phyloP scores from a whole-genome alignment of 2,329 filamentous ascomycete species.

The Uncinocarpus reesii region DNA sequence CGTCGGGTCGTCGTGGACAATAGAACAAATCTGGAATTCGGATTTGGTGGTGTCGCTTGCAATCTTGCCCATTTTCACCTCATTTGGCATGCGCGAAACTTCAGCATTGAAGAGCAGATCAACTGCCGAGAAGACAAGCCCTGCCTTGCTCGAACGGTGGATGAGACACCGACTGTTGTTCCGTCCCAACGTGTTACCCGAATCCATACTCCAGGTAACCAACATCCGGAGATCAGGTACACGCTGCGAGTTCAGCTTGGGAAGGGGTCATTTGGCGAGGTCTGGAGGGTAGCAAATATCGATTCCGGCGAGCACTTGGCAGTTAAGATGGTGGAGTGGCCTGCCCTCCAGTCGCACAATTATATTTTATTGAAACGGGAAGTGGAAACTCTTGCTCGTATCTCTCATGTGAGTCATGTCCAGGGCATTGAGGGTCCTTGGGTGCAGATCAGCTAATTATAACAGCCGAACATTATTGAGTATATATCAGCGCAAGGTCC shows the following conservation, averaged over 20 bases:
- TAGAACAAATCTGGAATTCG: constrained; percentile 8
- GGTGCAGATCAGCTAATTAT: not conserved
- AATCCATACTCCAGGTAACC: not conserved
- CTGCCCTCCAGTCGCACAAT: not conserved
- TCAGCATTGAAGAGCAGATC: not conserved
- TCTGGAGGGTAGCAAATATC: constrained; percentile 11
- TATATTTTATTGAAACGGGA: constrained; percentile 2
- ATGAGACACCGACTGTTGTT: not conserved
- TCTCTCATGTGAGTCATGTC: constrained; percentile 2
- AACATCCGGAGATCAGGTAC: constrained; percentile 10
- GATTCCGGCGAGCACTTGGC: constrained; percentile 12
- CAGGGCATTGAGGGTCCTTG: not conserved
- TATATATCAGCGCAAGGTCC: not conserved
- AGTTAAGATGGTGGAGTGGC: constrained; percentile 12
- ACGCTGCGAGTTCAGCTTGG: constrained; percentile 5
- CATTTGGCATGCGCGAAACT: not conserved
- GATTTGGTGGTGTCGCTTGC: constrained; percentile 15
- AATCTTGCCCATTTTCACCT: constrained; percentile 2
- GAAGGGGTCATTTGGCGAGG: constrained; percentile 17
- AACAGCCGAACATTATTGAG: not conserved
- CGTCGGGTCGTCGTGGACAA: not conserved
- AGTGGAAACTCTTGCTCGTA: not conserved
- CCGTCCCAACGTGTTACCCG: not conserved
- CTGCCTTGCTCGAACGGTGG: not conserved
- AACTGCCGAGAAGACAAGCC: not conserved